Conservation (phyloP, 495 filamentous ascomycete species). For the Penicillium simplicissimum region DNA sequence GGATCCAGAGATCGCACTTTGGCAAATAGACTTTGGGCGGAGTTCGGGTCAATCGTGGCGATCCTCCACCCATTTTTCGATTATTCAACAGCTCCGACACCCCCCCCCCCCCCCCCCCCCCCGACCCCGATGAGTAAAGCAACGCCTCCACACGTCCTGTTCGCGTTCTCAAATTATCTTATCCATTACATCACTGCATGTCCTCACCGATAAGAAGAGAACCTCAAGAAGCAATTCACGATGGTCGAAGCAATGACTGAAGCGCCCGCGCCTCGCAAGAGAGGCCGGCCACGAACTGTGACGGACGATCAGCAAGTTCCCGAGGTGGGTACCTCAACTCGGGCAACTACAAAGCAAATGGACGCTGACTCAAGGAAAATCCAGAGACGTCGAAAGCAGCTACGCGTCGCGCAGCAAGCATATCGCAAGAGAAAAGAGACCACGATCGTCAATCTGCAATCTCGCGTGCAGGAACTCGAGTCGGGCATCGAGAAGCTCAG, state of each 20-base stretch:
- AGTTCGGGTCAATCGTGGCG: background rate
- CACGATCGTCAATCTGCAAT: conserved; percentile 72
- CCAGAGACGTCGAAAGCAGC: conserved; percentile 71
- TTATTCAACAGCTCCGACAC: conserved; percentile 27
- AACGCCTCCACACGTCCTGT: background rate
- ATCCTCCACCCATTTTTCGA: background rate
- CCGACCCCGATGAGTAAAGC: conserved; percentile 20
- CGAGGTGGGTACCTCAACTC: conserved; percentile 20
- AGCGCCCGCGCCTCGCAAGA: conserved; percentile 22
- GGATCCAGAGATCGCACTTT: no score
- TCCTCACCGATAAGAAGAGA: background rate
- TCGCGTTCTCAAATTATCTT: background rate
- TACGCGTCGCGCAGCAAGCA: conserved; percentile 81
- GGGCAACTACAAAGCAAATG: background rate
- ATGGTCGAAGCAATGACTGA: conserved; percentile 16
- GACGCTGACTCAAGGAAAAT: conserved; percentile 3
- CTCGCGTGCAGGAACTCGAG: conserved; percentile 65
- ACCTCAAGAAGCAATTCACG: background rate
- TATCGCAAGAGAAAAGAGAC: conserved; percentile 87
- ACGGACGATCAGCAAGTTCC: conserved; percentile 27
- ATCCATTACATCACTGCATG: conserved; percentile 6
- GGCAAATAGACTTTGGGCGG: no score
- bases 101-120: no score
- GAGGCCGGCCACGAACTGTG: conserved; percentile 30
- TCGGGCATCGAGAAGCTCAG: conserved; percentile 73